Percentiles rank a stretch among this genome's conserved stretches.
phyloP scores from a whole-genome alignment of 305 asterid genomes.

The Ilex paraguariensis region DNA sequence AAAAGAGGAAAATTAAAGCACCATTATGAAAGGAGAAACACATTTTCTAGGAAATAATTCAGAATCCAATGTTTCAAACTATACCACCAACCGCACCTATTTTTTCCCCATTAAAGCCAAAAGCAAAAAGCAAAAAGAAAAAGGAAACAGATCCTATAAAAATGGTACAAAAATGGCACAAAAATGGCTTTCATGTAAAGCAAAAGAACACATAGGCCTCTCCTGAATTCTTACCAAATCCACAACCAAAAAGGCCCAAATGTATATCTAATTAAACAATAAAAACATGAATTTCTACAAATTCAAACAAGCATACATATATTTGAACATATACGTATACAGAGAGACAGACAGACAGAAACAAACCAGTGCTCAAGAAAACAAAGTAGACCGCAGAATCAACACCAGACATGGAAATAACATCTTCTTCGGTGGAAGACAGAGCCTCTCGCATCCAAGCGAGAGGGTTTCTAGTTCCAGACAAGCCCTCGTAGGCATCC shows the following conservation, averaged over 20 bases:
- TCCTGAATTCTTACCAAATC: neutral
- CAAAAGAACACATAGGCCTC: constrained; percentile 1
- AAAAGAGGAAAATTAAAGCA: no score
- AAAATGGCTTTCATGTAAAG: neutral
- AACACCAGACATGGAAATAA: constrained; percentile 70
- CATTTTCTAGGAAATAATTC: no score
- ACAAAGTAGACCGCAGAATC: constrained; percentile 96
- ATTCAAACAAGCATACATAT: neutral
- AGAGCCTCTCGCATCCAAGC: constrained; percentile 83
- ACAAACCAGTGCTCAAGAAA: constrained; percentile 67
- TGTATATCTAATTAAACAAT: neutral
- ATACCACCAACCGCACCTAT: no score
- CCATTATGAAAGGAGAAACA: no score
- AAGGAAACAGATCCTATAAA: constrained; percentile 1
- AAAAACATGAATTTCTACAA: constrained; percentile 1
- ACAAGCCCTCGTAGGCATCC: constrained; percentile 71
- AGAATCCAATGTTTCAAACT: no score
- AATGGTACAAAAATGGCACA: neutral
- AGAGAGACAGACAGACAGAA: neutral
- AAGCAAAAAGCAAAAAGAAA: no score
- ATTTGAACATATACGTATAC: no score
- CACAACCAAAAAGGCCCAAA: neutral
- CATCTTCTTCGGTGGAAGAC: constrained; percentile 73
- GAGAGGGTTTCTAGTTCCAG: constrained; percentile 64
- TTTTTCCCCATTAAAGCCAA: no score